These are phyloP conservation scores for Cutaneotrichosporon curvatum DNA, from an alignment of 1,284 basidiomycete genomes.

Conservation along the genomic window DNA sequence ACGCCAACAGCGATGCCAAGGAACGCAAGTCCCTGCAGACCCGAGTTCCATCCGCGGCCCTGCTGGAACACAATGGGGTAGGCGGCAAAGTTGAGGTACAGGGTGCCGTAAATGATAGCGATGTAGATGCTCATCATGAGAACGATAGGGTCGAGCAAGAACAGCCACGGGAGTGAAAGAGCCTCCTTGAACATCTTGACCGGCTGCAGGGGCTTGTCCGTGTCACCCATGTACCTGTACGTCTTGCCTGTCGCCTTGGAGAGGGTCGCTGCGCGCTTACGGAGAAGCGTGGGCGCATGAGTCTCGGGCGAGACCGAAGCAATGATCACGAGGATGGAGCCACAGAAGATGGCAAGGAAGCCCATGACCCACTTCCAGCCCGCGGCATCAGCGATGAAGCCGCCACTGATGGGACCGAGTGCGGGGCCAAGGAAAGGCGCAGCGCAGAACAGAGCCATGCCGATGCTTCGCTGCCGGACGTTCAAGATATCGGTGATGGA, in stretches of 20 bases:
- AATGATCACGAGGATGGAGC: slow-evolving; percentile 10
- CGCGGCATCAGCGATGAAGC: slow-evolving; percentile 10
- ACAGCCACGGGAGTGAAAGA: slow-evolving; percentile 47
- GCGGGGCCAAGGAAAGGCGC: slow-evolving; percentile 47
- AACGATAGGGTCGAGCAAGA: slow-evolving; percentile 58
- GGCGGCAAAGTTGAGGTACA: slow-evolving; percentile 40
- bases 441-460: slow-evolving; percentile 42
- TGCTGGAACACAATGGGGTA: slow-evolving; percentile 59
- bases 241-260: slow-evolving; percentile 45
- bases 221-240: slow-evolving; percentile 47
- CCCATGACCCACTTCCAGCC: slow-evolving; percentile 55
- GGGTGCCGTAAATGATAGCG: slow-evolving; percentile 11
- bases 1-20: slow-evolving; percentile 60
- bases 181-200: slow-evolving; percentile 40
- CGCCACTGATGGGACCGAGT: slow-evolving; percentile 32
- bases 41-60: slow-evolving; percentile 56
- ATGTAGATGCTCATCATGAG: slow-evolving; percentile 49
- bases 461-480: slow-evolving; percentile 43
- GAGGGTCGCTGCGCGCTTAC: slow-evolving; percentile 40
- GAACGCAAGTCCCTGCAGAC: slow-evolving; percentile 59
- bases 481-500: slow-evolving; percentile 46
- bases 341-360: slow-evolving; percentile 52
- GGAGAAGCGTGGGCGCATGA: slow-evolving; percentile 47
- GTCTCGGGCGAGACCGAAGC: slow-evolving; percentile 45
- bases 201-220: slow-evolving; percentile 39